Conservation (phyloP, 371 early-diverging fungal species). For the Mortierella sp. region DNA sequence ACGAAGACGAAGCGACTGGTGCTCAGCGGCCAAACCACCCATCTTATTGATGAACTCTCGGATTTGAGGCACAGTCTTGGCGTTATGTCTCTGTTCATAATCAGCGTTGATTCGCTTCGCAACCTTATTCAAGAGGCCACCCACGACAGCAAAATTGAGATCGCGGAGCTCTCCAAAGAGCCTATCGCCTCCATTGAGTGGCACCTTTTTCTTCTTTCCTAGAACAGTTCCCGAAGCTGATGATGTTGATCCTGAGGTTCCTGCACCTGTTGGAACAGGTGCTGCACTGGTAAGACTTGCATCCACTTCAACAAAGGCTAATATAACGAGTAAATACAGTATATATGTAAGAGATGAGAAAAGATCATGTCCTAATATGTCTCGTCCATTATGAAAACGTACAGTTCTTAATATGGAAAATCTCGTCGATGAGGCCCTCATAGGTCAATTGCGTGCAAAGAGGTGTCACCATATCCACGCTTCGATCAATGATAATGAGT, state of each 20-base stretch:
- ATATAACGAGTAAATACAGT: neutral
- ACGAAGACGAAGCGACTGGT: slow-evolving; percentile 71
- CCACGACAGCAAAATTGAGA: slow-evolving; percentile 92
- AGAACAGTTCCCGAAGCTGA: slow-evolving; percentile 19
- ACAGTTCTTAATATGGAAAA: slow-evolving; percentile 76
- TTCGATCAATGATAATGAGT: slow-evolving; percentile 91
- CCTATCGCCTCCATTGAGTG: slow-evolving; percentile 83
- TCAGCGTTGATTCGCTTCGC: slow-evolving; percentile 87
- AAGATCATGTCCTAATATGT: no score
- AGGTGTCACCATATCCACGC: slow-evolving; percentile 91
- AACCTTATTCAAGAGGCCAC: slow-evolving; percentile 81
- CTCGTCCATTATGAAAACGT: no score
- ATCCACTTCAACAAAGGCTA: slow-evolving; percentile 76
- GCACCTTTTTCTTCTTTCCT: slow-evolving; percentile 81
- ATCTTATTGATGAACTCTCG: slow-evolving; percentile 91
- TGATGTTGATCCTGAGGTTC: slow-evolving; percentile 30
- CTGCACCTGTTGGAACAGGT: slow-evolving; percentile 33
- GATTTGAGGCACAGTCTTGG: slow-evolving; percentile 89
- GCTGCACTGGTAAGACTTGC: slow-evolving; percentile 57
- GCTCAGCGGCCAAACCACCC: slow-evolving; percentile 85
- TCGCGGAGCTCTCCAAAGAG: slow-evolving; percentile 87
- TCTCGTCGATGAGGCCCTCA: slow-evolving; percentile 92
- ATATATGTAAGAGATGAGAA: neutral
- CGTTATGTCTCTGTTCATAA: slow-evolving; percentile 90
- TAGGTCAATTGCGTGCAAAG: slow-evolving; percentile 95